These are phyloP conservation scores for Ulvella scutata DNA, from an alignment of 139 green algal species.

Conservation along the genomic window DNA sequence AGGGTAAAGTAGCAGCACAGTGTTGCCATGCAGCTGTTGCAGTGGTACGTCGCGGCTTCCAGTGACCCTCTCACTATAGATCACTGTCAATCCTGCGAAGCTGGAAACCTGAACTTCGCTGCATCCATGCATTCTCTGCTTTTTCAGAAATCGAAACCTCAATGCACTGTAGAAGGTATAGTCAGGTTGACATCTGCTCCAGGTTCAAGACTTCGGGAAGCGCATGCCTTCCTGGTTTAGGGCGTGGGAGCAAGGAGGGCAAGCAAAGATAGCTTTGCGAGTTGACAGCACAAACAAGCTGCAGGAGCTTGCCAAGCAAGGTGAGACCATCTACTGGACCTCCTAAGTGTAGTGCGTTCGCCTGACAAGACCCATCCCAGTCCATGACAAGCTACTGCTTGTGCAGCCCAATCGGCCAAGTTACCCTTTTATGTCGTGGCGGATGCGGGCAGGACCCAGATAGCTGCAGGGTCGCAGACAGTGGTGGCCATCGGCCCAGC, in stretches of 20 bases:
- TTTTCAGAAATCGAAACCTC: no score
- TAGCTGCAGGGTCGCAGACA: slow-evolving; percentile 57
- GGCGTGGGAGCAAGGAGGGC: slow-evolving; percentile 48
- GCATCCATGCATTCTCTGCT: no score
- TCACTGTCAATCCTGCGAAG: no score
- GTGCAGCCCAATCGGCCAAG: slow-evolving; percentile 1
- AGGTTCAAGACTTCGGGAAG: slow-evolving; percentile 26
- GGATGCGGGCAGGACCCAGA: slow-evolving; percentile 75
- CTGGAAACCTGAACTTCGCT: no score
- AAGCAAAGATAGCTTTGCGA: slow-evolving; percentile 69
- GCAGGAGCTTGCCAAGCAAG: slow-evolving; percentile 13
- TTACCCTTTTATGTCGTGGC: slow-evolving; percentile 30
- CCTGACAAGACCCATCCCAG: slow-evolving; percentile 27
- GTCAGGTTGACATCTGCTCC: no score
- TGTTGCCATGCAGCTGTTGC: slow-evolving; percentile 67
- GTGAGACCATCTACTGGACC: no score
- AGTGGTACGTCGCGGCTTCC: no score
- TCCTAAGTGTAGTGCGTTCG: slow-evolving; percentile 15
- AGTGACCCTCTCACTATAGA: no score
- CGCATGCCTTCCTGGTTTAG: slow-evolving; percentile 20
- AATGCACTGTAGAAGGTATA: no score
- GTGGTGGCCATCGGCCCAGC: slow-evolving; percentile 66
- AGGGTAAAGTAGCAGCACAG: slow-evolving; percentile 68
- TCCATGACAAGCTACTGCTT: background rate
- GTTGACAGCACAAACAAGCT: slow-evolving; percentile 23